These are phyloP conservation scores for Chenopodium album DNA, from an alignment of 148 eudicot species.

Conservation along the genomic window DNA sequence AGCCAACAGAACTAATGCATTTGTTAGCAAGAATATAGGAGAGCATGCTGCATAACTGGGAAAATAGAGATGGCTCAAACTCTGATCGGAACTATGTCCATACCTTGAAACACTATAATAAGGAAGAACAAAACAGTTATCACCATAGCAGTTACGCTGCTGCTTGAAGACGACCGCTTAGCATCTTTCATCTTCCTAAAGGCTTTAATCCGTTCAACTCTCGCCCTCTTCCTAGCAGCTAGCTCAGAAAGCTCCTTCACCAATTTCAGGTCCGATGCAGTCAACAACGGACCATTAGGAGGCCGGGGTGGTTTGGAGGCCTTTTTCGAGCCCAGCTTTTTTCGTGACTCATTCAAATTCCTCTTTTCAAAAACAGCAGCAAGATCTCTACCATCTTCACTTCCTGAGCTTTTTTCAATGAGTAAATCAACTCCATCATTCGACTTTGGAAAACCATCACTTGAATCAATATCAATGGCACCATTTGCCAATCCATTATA, in stretches of 20 bases:
- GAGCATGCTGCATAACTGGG: not conserved
- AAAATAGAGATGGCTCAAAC: not conserved
- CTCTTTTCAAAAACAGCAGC: constrained; percentile 43
- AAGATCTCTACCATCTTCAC: constrained; percentile 36
- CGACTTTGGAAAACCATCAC: constrained; percentile 15
- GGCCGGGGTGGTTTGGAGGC: constrained; percentile 79
- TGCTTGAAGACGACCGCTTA: constrained; percentile 36
- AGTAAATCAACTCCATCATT: constrained; percentile 35
- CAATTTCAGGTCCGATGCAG: constrained; percentile 52
- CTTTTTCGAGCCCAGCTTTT: constrained; percentile 43
- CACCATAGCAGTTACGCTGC: constrained; percentile 47
- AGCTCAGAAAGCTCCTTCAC: constrained; percentile 62
- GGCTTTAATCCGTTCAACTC: constrained; percentile 56
- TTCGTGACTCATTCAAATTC: constrained; percentile 39
- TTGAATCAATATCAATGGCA: constrained; percentile 29
- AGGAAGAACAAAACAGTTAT: constrained; percentile 56
- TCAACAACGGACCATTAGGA: constrained; percentile 68
- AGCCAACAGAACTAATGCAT: constrained; percentile 2
- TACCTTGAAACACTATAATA: constrained; percentile 68
- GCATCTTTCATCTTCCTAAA: constrained; percentile 59
- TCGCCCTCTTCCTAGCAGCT: constrained; percentile 63
- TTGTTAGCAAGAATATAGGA: not conserved
- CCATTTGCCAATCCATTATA: constrained; percentile 31
- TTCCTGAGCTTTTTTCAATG: constrained; percentile 30
- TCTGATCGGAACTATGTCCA: not conserved